Base-by-base conservation (phyloP, 768 basidiomycete species). In the Candolleomyces aberdarensis region DNA sequence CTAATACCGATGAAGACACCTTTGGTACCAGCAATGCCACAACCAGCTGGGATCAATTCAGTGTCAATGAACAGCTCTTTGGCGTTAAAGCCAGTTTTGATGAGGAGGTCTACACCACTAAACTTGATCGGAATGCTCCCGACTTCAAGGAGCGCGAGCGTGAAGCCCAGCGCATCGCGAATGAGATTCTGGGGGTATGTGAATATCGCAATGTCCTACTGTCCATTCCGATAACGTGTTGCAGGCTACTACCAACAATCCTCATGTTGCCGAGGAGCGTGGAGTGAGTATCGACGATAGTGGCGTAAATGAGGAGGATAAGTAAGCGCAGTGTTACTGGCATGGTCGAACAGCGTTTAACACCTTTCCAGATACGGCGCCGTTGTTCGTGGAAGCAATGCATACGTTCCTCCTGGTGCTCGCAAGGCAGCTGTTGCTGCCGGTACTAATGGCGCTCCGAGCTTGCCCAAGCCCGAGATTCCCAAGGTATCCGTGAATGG, bases 81-180 rank as follows among this genome's bases (percentile, higher is more conserved):
- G 97, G 97, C 22, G 87, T 96, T 63, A 94, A 81, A 68, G 94
- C 94, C 9, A 85, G 85, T 66, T 99, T 93, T 74, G 89, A 96
- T 68, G 97, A 99, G 76, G 92, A 96, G 60, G 70, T 87, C 39
- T 99, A 99, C 73, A 98, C 97, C 11, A 98, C 96, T 17, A 94
- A 87, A 75, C 80, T 99, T 49, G 93, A 98, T 70, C 85, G 92
- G 64, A 83, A 76, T 57, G 89, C 85, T 7, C 83, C 89, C 20
- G 95, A 96, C 73, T 99, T 83, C 73, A 92, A 89, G 76, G 92
- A 94, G 75, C 83, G 86, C 62, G 96, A 98, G 73, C 83, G 86
- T 63, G 86, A 89, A 72, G 97, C 97, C 5, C 89, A 88, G 70
- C 84, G 84, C 65, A 83, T 98, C 65, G 97, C 96, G 10, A 88